Base-by-base conservation (phyloP, 2,329 filamentous ascomycete genomes). In the Colletotrichum camelliae region DNA sequence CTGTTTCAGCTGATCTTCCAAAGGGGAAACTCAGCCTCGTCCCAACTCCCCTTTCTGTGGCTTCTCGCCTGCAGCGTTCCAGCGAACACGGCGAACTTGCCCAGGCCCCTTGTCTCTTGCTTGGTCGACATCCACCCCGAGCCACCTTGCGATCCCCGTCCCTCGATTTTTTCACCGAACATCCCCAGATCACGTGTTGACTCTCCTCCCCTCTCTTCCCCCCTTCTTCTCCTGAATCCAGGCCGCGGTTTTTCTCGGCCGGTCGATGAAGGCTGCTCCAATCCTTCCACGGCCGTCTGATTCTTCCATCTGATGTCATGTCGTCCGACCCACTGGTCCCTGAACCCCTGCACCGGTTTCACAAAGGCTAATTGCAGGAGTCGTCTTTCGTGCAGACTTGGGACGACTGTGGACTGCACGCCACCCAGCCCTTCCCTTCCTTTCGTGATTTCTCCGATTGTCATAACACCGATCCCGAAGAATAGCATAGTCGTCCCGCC, bases 321-420 rank as follows among this genome's bases (percentile, higher is more conserved):
- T 58, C 37, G 65, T 64, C 35, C 65, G 18, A 60, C 21, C 16
- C 58, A 70, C 70, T 48, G 64, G 64, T 58, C 69, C 64, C 31
- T 73, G 65, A 13, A 64, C 64, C 64, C 70, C 37, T 76, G 64
- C 64, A n/a, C 58, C 27, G 39, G 64, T 74, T 76, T 69, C 74
- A 76, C 35, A 15, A 31, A 76, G 64, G 74, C 74, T 76, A 69
- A 76, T 76, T 76, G 43, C 74, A 76, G 64, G 70, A 74, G 74
- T 62, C 29, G 29, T 33, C 64, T 68, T 65, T 66, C 58, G 70
- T 74, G 48, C 69, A 74, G 27, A 60, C 65, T 75, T 75, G 64
- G 74, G 70, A 75, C 70, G 70, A 68, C 24, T 35, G 70, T 68
- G 70, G 73, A n/a, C 65, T 64, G 48, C 24, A 21, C 33, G 60